Base-by-base conservation (phyloP, 331 rosid genomes). In the Malus hybrid region DNA sequence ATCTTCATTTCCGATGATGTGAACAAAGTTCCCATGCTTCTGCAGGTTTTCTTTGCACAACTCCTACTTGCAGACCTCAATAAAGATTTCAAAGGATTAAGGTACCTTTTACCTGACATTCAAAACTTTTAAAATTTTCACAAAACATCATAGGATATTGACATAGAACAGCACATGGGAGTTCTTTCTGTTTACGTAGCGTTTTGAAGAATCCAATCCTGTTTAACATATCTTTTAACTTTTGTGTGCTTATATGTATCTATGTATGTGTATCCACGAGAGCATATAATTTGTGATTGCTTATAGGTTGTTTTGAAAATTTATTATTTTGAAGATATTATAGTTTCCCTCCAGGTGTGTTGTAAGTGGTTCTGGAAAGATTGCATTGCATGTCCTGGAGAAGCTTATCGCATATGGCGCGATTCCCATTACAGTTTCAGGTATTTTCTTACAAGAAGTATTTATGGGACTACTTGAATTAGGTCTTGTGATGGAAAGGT, bases 11-110 rank as follows among this genome's bases (percentile, higher is more conserved):
- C 74, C 19, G 69, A 73, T 42, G 69, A 16, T 52, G 42, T 76
- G 72, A 63, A 85, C 55, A 62, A 73, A 33, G 73, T 76, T 82
- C 62, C 82, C 74, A 66, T 84, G 36, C 73, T 50, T 79, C 74
- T 86, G 89, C 90, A 92, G 99, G 99, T 94, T 79, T 95, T 95
- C 89, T 95, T 95, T 90, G 91, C 99, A 36, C 99, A 95, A 80
- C 96, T 95, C 75, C 82, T 95, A 82, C 99, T 95, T 75, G 86
- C 96, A 27, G 99, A 95, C 85, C 90, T 92, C 96, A 90, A 92
- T 83, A 95, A 92, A 81, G 99, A 95, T 71, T 93, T 95, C 81
- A 95, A 95, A 84, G 99, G 99, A 85, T 75, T 95, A 84, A 95
- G 99, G 99, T 90, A 78, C 74, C 39, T 75, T 31, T 64, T 83